A percentile compares a stretch with the other conserved stretches of the same genome.
Conservation (phyloP, 2,329 filamentous ascomycete species). For the Rutstroemia sp. region DNA sequence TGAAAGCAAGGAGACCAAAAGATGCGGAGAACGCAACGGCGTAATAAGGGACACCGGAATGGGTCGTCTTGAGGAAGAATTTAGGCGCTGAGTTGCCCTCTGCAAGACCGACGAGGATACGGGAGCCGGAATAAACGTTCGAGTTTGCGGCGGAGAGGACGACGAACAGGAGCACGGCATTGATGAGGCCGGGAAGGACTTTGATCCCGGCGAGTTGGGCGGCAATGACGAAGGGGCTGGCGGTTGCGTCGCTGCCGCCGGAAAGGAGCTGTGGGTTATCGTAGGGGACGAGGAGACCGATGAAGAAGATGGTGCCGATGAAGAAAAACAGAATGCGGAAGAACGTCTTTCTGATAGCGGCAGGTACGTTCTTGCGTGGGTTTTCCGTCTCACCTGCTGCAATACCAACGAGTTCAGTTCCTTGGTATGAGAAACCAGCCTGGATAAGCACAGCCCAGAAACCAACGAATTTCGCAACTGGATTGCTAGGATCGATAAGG, state of each 20-base stretch:
- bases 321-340: conserved; percentile 46
- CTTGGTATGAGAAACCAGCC: conserved; percentile 49
- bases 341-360: conserved; percentile 58
- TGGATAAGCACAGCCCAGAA: conserved; percentile 56
- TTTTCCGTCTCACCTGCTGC: conserved; percentile 60
- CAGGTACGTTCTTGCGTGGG: conserved; percentile 51
- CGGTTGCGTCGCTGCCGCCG: conserved; percentile 45
- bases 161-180: conserved; percentile 52
- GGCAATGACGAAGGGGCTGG: conserved; percentile 52
- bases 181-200: conserved; percentile 50
- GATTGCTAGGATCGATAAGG: conserved; percentile 39
- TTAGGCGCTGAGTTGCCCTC: conserved; percentile 48
- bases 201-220: conserved; percentile 50
- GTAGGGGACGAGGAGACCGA: conserved; percentile 54
- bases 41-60: conserved; percentile 45
- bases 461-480: conserved; percentile 46
- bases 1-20: conserved; percentile 58
- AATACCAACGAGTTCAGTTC: conserved; percentile 58
- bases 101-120: conserved; percentile 50
- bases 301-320: conserved; percentile 43
- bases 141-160: conserved; percentile 53
- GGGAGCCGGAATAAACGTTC: conserved; percentile 48
- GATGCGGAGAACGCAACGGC: conserved; percentile 46
- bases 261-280: conserved; percentile 38
- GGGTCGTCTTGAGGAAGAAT: conserved; percentile 43